These are phyloP conservation scores for Alternaria dauci DNA, from an alignment of 2,329 filamentous ascomycete species.

Conservation along the genomic window DNA sequence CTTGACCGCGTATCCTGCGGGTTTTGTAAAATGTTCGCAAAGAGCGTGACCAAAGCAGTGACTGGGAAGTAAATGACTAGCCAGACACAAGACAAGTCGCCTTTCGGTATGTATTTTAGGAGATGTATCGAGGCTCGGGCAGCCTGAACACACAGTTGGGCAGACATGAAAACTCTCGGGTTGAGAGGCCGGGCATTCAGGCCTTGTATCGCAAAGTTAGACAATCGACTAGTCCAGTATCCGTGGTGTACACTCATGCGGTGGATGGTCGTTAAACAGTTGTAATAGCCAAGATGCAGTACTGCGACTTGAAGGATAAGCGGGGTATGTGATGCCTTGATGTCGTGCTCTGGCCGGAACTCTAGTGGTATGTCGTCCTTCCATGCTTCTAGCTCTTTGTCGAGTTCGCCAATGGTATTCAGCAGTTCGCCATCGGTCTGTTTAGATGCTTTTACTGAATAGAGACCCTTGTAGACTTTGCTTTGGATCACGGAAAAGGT, in stretches of 20 bases:
- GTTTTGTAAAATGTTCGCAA: conserved; percentile 96
- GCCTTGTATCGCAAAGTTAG: conserved; percentile 94
- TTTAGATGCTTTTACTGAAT: conserved; percentile 90
- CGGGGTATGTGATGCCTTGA: conserved; percentile 89
- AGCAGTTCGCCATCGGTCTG: conserved; percentile 92
- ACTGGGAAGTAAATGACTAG: conserved; percentile 97
- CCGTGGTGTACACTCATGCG: conserved; percentile 98
- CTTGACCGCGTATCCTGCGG: conserved; percentile 87
- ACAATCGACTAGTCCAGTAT: conserved; percentile 95
- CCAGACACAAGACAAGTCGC: conserved; percentile 95
- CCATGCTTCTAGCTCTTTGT: conserved; percentile 85
- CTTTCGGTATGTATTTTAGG: conserved; percentile 94
- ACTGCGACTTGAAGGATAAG: conserved; percentile 95
- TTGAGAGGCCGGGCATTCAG: conserved; percentile 90
- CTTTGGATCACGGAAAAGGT: conserved; percentile 91
- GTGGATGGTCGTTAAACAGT: conserved; percentile 96
- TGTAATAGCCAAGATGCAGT: conserved; percentile 96
- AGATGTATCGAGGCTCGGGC: conserved; percentile 92
- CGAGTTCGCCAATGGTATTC: conserved; percentile 94
- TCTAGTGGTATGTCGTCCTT: conserved; percentile 95
- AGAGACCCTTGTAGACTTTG: conserved; percentile 90
- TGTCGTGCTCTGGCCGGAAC: conserved; percentile 96
- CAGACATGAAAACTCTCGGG: conserved; percentile 92
- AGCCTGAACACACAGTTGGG: conserved; percentile 89
- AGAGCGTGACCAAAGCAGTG: conserved; percentile 90